These are phyloP conservation scores for Endocarpon pusillum DNA, from an alignment of 495 filamentous ascomycete genomes.

Conservation along the genomic window DNA sequence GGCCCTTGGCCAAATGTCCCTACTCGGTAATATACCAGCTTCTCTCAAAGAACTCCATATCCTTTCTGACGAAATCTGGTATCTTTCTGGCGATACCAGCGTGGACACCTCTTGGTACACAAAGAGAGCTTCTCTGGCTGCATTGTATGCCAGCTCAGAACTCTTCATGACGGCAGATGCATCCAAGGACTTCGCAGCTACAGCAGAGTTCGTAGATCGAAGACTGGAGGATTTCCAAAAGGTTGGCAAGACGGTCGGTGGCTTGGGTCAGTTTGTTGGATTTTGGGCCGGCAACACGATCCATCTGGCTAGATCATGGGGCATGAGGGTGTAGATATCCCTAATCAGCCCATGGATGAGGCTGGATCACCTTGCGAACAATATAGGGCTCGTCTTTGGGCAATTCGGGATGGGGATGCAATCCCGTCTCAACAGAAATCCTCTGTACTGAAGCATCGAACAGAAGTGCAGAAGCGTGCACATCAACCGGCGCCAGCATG, in stretches of 20 bases:
- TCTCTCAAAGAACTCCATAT: constrained; percentile 62
- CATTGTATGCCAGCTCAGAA: constrained; percentile 73
- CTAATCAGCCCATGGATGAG: too few relatives aligned
- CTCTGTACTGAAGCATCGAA: too few relatives aligned
- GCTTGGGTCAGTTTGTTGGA: constrained; percentile 52
- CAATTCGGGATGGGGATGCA: too few relatives aligned
- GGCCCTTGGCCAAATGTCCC: constrained; percentile 81
- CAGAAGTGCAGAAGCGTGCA: too few relatives aligned
- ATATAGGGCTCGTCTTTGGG: too few relatives aligned
- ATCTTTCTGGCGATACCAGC: constrained; percentile 60
- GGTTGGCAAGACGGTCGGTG: constrained; percentile 39
- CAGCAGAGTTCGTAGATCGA: constrained; percentile 60
- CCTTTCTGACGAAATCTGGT: constrained; percentile 77
- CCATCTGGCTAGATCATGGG: constrained; percentile 28
- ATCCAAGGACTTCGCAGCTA: constrained; percentile 47
- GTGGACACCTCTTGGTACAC: constrained; percentile 87
- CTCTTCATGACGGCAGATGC: constrained; percentile 84
- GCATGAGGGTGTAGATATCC: constrained; percentile 30
- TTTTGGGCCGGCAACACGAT: constrained; percentile 47
- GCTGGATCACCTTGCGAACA: too few relatives aligned
- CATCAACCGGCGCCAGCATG: too few relatives aligned
- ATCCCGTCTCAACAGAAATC: too few relatives aligned
- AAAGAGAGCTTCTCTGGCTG: constrained; percentile 58
- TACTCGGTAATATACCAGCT: constrained; percentile 54
- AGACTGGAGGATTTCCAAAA: constrained; percentile 51